Conservation (phyloP, 371 early-diverging fungal species). For the Antonospora locustae region DNA sequence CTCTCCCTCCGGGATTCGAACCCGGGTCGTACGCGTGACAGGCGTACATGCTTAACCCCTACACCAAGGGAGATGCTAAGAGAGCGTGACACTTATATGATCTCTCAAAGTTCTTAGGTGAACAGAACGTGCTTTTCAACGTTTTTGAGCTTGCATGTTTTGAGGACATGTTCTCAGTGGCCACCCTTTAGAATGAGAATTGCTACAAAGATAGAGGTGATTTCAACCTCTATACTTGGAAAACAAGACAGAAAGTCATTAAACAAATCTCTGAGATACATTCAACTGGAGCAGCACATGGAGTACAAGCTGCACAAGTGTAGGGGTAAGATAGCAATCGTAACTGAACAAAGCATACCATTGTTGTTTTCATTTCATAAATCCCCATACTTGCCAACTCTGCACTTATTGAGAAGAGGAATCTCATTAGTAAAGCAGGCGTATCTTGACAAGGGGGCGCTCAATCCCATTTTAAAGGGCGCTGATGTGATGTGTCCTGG, state of each 20-base stretch:
- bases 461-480: slow-evolving; percentile 46
- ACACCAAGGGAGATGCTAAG: slow-evolving; percentile 19
- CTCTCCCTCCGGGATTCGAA: slow-evolving; percentile 29
- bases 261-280: slow-evolving; percentile 10
- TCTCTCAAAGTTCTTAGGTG: no score
- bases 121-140: no score
- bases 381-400: slow-evolving; percentile 27
- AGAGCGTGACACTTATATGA: no score
- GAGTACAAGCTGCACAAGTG: slow-evolving; percentile 24
- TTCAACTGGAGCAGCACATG: slow-evolving; percentile 18
- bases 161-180: no score
- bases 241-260: slow-evolving; percentile 42
- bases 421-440: no score
- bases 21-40: slow-evolving; percentile 27
- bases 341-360: slow-evolving; percentile 4
- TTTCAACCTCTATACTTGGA: slow-evolving; percentile 14
- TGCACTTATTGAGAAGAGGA: no score
- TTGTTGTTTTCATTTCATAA: slow-evolving; percentile 31
- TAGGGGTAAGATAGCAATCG: slow-evolving; percentile 25
- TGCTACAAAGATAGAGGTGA: slow-evolving; percentile 15
- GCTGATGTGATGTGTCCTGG: slow-evolving; percentile 55
- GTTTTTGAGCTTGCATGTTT: no score
- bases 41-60: slow-evolving; percentile 21
- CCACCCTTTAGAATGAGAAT: slow-evolving; percentile 16
- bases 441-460: slow-evolving; percentile 51